phyloP scores from a whole-genome alignment of 1,284 basidiomycete genomes.

The Rhodotorula sp. region DNA sequence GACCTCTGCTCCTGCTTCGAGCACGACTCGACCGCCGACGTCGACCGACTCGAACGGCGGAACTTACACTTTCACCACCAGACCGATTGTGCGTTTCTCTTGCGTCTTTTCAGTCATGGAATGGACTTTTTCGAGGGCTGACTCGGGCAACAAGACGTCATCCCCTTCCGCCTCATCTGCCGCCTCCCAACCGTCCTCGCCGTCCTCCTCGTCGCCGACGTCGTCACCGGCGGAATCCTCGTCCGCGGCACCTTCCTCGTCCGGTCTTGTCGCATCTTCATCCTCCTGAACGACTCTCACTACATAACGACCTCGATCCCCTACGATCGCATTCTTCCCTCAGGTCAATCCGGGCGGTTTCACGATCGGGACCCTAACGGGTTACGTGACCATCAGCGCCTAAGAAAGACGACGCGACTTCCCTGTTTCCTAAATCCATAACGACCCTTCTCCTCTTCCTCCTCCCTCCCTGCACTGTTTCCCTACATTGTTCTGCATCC shows the following conservation, averaged over 20 bases:
- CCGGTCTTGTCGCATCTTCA: neutral
- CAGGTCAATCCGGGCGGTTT: conserved; percentile 38
- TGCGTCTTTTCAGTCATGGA: neutral
- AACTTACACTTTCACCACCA: conserved; percentile 22
- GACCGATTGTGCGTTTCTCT: conserved; percentile 27
- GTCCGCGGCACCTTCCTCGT: too few relatives aligned
- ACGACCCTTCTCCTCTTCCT: neutral
- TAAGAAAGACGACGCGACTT: neutral
- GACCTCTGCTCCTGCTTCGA: neutral
- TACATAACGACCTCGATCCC: neutral
- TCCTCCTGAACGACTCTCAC: neutral
- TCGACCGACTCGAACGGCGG: conserved; percentile 29
- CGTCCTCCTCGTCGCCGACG: neutral
- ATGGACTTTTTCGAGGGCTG: neutral
- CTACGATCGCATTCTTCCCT: neutral
- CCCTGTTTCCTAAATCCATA: neutral
- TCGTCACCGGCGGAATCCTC: too few relatives aligned
- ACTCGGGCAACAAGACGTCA: conserved; percentile 4
- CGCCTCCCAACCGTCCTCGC: neutral
- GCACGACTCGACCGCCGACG: neutral
- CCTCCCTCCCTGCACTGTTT: neutral
- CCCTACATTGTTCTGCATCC: neutral
- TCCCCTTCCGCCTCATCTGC: neutral
- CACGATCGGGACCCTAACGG: conserved; percentile 37
- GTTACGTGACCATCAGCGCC: conserved; percentile 29